Base-by-base conservation (phyloP, 1,284 basidiomycete species). In the Porodaedalea pini region DNA sequence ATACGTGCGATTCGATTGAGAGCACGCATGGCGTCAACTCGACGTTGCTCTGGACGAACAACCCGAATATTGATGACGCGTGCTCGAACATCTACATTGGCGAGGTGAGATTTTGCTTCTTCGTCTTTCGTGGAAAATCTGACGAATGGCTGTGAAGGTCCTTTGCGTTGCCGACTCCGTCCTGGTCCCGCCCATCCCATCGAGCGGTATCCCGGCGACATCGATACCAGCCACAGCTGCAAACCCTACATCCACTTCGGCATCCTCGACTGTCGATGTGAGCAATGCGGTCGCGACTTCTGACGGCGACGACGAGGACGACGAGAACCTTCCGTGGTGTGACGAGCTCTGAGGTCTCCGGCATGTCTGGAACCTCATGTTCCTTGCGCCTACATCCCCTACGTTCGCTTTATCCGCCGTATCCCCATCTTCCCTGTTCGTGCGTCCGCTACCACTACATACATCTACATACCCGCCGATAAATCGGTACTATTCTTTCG, bases 21-120 rank as follows among this genome's bases (percentile, higher is more conserved):
- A 2, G 41, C 23, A 57, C 44, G 1, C 61, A 70, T 60, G 66
- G 70, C 40, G 62, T 85, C 66, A 82, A 85, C 72, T 51, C 62
- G 4, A 82, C 81, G 36, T 70, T 81, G 2, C 71, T 88, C 51
- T 70, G 66, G 64, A 10, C 59, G 60, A 87, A 88, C 78, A 88
- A 88, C 78, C 86, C 85, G n/a, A 81, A 87, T 67, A 71, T 89
- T 64, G 66, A 82, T 65, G 11, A 60, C 0, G 72, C 69, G 0
- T 88, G 87, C 68, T 63, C 63, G 62, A 88, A 88, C 72, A 70
- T 88, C 63, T 87, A 87, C 67, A 66, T 83, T 56, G 84, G 80
- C 69, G 82, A 86, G 79, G 86, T 86, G 36, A 54, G 52, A 10
- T 21, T 11, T 19, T 37, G 4, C 11, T 10, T 21, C n/a, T 51